Evolutionary conservation across 108 stramenopile species (phyloP).

Genomic region (Discostella stelligeroides): DNA sequence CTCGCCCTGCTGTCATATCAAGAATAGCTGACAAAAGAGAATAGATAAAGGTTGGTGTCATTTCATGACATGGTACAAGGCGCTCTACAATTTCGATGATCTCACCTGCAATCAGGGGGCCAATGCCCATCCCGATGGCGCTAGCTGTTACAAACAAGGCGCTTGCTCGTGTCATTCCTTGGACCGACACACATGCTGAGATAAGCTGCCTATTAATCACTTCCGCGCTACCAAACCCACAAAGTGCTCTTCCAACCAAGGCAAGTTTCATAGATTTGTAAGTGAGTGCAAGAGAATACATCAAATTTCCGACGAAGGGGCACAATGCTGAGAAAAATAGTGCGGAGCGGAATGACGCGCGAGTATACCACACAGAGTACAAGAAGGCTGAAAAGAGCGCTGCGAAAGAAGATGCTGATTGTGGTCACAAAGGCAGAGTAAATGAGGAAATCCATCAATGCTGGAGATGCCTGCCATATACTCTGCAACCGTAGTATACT

Average conservation of each 20-base stretch:
- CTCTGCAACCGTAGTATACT: not conserved
- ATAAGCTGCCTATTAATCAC: constrained; percentile 73
- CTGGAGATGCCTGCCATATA: not conserved
- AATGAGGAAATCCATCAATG: not conserved
- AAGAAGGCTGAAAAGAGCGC: constrained; percentile 67
- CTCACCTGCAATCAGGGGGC: constrained; percentile 61
- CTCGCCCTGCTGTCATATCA: constrained; percentile 56
- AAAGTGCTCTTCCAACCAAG: constrained; percentile 63
- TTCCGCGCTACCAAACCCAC: constrained; percentile 71
- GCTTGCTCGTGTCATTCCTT: constrained; percentile 62
- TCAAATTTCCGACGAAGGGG: constrained; percentile 63
- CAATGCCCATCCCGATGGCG: constrained; percentile 61
- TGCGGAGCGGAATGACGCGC: constrained; percentile 56
- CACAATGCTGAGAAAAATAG: constrained; percentile 61
- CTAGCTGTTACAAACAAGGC: constrained; percentile 62
- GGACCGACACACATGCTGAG: constrained; percentile 53
- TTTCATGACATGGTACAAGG: not conserved
- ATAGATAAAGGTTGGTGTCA: not conserved
- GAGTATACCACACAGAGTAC: constrained; percentile 70
- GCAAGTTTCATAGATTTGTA: constrained; percentile 57
- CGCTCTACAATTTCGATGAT: not conserved
- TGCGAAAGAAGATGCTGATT: constrained; percentile 54
- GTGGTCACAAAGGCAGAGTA: not conserved
- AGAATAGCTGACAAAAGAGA: constrained; percentile 35
- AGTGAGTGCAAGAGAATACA: constrained; percentile 48